Conservation (phyloP, 352 stramenopile species). For the Phytopythium ostracodes region DNA sequence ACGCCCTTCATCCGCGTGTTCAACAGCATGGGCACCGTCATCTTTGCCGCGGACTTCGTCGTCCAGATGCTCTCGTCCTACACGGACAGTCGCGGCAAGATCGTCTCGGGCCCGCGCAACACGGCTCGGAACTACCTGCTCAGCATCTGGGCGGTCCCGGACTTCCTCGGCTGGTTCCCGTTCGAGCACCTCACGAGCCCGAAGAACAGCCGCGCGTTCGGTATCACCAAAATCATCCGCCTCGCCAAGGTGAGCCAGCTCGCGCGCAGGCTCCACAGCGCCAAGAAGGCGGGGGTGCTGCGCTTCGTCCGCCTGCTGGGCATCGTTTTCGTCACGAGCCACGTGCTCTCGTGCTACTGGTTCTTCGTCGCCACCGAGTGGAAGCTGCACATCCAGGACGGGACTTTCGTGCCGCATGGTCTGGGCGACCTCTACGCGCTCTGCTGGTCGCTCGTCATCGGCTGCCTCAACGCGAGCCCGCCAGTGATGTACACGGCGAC, state of each 20-base stretch:
- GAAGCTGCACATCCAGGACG: conserved; percentile 29
- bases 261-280: conserved; percentile 44
- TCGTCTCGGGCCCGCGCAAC: conserved; percentile 39
- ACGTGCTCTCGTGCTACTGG: conserved; percentile 61
- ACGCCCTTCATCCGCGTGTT: conserved; percentile 1
- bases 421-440: conserved; percentile 38
- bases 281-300: conserved; percentile 64
- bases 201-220: conserved; percentile 42
- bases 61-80: conserved; percentile 56
- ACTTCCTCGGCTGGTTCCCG: conserved; percentile 71
- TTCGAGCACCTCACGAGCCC: conserved; percentile 41
- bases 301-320: conserved; percentile 46
- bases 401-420: conserved; percentile 16
- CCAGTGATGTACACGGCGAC: conserved; percentile 42
- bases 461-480: conserved; percentile 59
- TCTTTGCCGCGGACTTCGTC: conserved; percentile 57
- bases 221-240: conserved; percentile 59
- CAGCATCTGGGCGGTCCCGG: conserved; percentile 47
- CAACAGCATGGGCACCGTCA: conserved; percentile 31
- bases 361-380: conserved; percentile 48
- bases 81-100: conserved; percentile 35
- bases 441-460: conserved; percentile 53
- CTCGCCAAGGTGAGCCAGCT: conserved; percentile 69
- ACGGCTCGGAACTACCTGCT: conserved; percentile 48
- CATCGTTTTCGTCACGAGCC: conserved; percentile 50